Evolutionary conservation across 2,329 filamentous ascomycete species (phyloP).

Genomic region (Beauveria bassiana): DNA sequence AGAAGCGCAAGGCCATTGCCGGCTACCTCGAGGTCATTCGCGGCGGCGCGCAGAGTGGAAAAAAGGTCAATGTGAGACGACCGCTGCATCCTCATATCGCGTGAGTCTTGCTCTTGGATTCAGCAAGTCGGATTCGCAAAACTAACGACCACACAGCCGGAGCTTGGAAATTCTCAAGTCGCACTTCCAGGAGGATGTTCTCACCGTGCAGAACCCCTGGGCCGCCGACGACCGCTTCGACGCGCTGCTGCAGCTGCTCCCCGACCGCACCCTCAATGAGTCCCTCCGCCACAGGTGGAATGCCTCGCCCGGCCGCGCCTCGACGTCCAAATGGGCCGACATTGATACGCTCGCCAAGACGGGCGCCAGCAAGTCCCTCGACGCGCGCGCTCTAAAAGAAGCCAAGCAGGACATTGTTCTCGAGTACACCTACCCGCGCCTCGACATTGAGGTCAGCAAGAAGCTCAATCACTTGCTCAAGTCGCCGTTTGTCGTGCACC

Average conservation of each 20-base stretch:
- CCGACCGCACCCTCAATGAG: conserved; percentile 68
- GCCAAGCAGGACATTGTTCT: conserved; percentile 94
- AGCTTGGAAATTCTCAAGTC: conserved; percentile 78
- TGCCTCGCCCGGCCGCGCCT: conserved; percentile 67
- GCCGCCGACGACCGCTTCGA: conserved; percentile 59
- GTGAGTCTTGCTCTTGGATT: conserved; percentile 33
- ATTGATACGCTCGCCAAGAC: conserved; percentile 80
- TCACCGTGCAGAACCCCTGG: conserved; percentile 84
- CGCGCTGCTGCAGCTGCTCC: conserved; percentile 75
- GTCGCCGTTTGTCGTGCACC: conserved; percentile 92
- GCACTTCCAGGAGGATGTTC: conserved; percentile 77
- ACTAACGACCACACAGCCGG: conserved; percentile 41
- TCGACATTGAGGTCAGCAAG: conserved; percentile 96
- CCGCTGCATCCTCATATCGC: conserved; percentile 85
- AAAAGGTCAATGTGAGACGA: conserved; percentile 75
- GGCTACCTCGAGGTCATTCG: conserved; percentile 86
- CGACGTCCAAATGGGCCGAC: conserved; percentile 82
- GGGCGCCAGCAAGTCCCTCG: conserved; percentile 63
- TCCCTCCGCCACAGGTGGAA: conserved; percentile 88
- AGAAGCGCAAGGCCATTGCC: conserved; percentile 75
- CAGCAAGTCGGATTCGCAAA: background rate
- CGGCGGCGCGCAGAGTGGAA: conserved; percentile 77
- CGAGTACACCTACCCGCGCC: conserved; percentile 94
- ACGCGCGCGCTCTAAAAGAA: conserved; percentile 66
- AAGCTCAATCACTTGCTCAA: conserved; percentile 98